A percentile compares a stretch with the other conserved stretches of the same genome.
Evolutionary conservation across 805 yeast species (phyloP).

Genomic region (Priceomyces melissophilus): DNA sequence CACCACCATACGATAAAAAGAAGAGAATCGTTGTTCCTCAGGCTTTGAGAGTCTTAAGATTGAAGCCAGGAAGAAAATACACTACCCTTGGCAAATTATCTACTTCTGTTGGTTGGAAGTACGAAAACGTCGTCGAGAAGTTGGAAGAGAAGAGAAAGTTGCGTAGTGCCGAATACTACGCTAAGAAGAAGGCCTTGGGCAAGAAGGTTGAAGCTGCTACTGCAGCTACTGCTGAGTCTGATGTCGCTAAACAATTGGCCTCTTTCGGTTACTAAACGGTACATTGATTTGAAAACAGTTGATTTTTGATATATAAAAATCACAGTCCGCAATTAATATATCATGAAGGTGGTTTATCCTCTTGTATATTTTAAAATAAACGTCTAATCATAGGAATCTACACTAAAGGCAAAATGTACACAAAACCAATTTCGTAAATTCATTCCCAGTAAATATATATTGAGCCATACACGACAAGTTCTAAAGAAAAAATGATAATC

Average conservation of each 20-base stretch:
- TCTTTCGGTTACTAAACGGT: constrained; percentile 86
- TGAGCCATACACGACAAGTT: not conserved
- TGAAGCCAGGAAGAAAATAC: constrained; percentile 99
- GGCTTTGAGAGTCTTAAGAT: constrained; percentile 98
- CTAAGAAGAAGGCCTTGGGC: constrained; percentile 94
- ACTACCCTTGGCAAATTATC: constrained; percentile 96
- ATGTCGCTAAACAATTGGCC: constrained; percentile 90
- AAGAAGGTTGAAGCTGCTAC: constrained; percentile 88
- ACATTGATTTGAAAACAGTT: constrained; percentile 1
- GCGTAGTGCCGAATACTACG: constrained; percentile 98
- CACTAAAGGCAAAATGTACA: constrained; percentile 1
- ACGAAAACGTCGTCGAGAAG: constrained; percentile 95
- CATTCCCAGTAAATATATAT: not conserved
- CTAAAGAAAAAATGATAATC: not conserved
- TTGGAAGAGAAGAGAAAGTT: constrained; percentile 99
- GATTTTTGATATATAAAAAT: constrained; percentile 1
- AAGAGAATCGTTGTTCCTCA: constrained; percentile 99
- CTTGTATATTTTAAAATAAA: constrained; percentile 5
- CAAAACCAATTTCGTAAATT: too few relatives aligned
- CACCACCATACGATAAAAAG: constrained; percentile 99
- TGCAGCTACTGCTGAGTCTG: constrained; percentile 84
- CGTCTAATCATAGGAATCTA: constrained; percentile 3
- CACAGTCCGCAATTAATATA: constrained; percentile 1
- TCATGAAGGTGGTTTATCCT: constrained; percentile 3
- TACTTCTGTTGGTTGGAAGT: constrained; percentile 98